Evolutionary conservation across 306 rosid species (phyloP), one percentile per base, ranked within the genome.

Genomic region (Corylus heterophylla): DNA sequence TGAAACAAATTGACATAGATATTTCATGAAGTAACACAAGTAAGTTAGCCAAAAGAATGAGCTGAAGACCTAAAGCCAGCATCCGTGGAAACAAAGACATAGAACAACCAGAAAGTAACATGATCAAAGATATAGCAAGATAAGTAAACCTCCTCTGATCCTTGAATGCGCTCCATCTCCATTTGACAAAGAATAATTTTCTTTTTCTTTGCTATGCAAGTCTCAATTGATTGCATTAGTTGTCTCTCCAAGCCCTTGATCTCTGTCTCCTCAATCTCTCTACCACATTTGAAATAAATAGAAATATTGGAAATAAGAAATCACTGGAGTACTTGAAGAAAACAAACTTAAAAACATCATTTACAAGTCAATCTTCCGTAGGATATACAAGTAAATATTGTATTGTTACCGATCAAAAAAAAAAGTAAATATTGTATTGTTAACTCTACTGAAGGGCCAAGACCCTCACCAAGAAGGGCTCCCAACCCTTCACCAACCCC

Each of bases 221-320:
- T 89, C 88, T 94, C 97, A 18, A 94, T 84, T 25, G 96, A 92
- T 58, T 94, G 97, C 94, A 94, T 87, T 8, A 94, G 88, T 56
- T 94, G 97, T 80, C 94, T 86, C 74, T 92, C 98, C 89, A 92
- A 84, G 54, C 82, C 86, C 89, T 89, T 92, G 74, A 94, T 92
- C 78, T 92, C 97, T 1, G 89, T 48, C 68, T 90, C 96, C 76
- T 90, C 98, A 72, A 94, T 94, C 87, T 94, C 98, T 84, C 98
- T 88, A 51, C 54, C 67, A 74, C 55, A 70, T 67, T 61, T 13
- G 11, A 42, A 54, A 77, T 29, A 17, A 80, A 79, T 20, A 47
- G 13, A 55, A 73, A 31, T 49, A 59, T 55, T 44, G 10, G 35
- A 83, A 14, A 45, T 64, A 63, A 82, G 76, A 42, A 37, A 12